phyloP scores from a whole-genome alignment of 768 basidiomycete genomes.

The Hygrocybe coccinea region DNA sequence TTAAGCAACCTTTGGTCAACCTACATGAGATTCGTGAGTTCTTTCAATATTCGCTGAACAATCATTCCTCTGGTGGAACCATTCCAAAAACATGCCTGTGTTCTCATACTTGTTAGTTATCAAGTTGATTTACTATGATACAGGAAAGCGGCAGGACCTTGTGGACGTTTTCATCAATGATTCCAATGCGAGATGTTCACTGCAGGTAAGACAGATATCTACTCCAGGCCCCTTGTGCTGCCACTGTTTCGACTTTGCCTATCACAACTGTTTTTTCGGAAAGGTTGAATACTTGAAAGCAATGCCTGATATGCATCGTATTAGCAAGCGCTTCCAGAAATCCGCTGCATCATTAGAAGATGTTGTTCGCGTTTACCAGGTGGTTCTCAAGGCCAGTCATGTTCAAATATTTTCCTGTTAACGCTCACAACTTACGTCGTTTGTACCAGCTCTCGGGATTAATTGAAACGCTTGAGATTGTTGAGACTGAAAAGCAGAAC shows the following conservation, averaged over 20 bases:
- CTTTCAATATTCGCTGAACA: neutral
- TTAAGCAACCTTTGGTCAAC: slow-evolving; percentile 94
- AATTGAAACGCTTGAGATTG: slow-evolving; percentile 54
- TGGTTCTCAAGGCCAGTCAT: slow-evolving; percentile 65
- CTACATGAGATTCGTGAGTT: slow-evolving; percentile 84
- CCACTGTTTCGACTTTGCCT: neutral
- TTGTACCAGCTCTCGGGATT: slow-evolving; percentile 66
- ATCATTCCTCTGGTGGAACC: too few species aligned
- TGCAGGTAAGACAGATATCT: slow-evolving; percentile 53
- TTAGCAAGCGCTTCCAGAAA: slow-evolving; percentile 89
- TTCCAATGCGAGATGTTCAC: slow-evolving; percentile 56
- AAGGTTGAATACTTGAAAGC: slow-evolving; percentile 83
- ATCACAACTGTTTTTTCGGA: neutral
- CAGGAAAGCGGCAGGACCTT: slow-evolving; percentile 81
- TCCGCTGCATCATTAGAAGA: slow-evolving; percentile 83
- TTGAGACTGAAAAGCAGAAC: slow-evolving; percentile 43
- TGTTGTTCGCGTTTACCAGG: slow-evolving; percentile 93
- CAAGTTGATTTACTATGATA: neutral
- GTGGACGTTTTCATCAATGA: slow-evolving; percentile 86
- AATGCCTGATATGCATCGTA: slow-evolving; percentile 91
- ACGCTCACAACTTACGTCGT: neutral
- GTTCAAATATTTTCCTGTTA: neutral
- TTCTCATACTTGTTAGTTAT: too few species aligned
- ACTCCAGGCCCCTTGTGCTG: neutral
- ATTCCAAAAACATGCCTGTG: too few species aligned